Evolutionary conservation across 2,329 filamentous ascomycete species (phyloP).

Genomic region (Cladosporium austrohemisphaericum): DNA sequence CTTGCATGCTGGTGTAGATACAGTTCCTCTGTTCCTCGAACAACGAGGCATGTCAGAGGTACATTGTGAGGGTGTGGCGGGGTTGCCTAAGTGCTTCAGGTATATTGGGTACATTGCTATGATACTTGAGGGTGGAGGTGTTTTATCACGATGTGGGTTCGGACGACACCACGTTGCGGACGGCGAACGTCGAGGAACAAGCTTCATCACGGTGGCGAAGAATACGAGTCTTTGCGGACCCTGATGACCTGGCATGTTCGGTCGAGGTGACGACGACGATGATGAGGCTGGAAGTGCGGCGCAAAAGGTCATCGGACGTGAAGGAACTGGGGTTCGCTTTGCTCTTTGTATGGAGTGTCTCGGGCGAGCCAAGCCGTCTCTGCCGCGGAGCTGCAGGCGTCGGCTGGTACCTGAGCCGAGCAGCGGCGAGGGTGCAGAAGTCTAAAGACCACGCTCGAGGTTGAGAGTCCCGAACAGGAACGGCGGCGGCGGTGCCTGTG

Average conservation of each 20-base stretch:
- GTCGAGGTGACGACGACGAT: constrained; percentile 9
- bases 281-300: not conserved
- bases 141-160: not conserved
- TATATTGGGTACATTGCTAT: constrained; percentile 4
- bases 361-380: constrained; percentile 10
- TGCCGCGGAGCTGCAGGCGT: not conserved
- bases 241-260: not conserved
- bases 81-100: constrained; percentile 8
- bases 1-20: no score
- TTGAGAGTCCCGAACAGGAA: constrained; percentile 4
- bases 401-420: constrained; percentile 13
- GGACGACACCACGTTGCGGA: not conserved
- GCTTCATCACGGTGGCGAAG: constrained; percentile 1
- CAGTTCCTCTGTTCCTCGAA: no score
- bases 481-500: constrained; percentile 9
- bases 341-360: constrained; percentile 9
- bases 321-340: not conserved
- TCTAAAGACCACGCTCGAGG: not conserved
- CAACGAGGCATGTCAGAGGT: no score
- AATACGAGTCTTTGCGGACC: not conserved
- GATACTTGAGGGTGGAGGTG: not conserved
- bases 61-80: no score
- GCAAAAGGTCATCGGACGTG: constrained; percentile 7
- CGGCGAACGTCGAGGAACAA: not conserved
- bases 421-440: constrained; percentile 6